Evolutionary conservation across 805 yeast species (phyloP), one percentile per base, ranked within the genome.

Genomic region (Huiozyma sinensis): DNA sequence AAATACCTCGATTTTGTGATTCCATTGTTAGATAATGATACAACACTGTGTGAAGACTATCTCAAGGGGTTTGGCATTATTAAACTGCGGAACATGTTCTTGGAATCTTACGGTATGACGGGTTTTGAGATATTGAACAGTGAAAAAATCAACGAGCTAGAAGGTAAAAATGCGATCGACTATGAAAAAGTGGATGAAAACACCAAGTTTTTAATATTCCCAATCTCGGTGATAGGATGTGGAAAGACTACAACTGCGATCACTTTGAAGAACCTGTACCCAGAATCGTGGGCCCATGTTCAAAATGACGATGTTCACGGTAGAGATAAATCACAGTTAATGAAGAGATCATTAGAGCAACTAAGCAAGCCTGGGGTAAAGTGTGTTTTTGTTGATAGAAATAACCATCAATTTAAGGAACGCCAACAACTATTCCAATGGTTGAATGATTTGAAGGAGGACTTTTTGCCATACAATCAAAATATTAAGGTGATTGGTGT

Each of bases 141-240:
- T 39, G 79, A 63, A 37, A 61, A 56, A 36, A 40, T 70, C 10
- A 50, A 58, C 40, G 66, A 65, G 38, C 43, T 68, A 28, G 71
- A 68, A 41, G 50, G 60, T 24, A 48, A 75, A 29, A 73, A 70
- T 43, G 51, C 65, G 0, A 50, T 65, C 1, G 64, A 68, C 40
- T 54, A 53, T 34, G 50, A 60, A 35, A 67, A 63, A 28, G 59
- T 64, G 5, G 67, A 65, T 33, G 62, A 60, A 39, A 45, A 61
- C 1, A 66, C 70, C 4, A 80, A 79, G 51, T 82, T 76, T 56
- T 72, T 85, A 0, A 55, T 92, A 3, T 75, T 87, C 1, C 90
- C 97, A 0, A 77, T 89, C 3, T 88, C 97, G 0, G 87, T 95
- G 0, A 75, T 90, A 42, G 97, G 97, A 0, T 86, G 96, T 62